Conservation (phyloP, 1,284 basidiomycete species). For the Malassezia yamatoensis region DNA sequence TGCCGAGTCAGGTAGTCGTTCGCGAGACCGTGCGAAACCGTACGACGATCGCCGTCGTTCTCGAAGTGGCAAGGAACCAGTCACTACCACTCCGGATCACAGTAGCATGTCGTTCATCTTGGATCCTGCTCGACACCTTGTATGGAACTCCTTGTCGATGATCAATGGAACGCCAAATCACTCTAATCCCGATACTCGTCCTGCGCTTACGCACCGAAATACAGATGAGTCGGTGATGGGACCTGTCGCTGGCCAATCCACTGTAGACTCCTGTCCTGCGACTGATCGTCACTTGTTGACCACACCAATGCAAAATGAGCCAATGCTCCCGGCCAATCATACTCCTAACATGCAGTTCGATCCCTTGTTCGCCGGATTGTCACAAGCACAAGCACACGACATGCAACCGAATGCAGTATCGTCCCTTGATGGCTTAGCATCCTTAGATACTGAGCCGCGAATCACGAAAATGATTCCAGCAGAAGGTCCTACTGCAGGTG, state of each 20-base stretch:
- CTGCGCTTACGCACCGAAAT: background rate
- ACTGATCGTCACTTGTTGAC: background rate
- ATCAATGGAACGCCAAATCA: background rate
- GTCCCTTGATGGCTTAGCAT: background rate
- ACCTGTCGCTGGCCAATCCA: background rate
- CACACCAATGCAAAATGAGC: background rate
- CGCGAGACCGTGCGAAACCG: slow-evolving; percentile 30
- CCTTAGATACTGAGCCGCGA: slow-evolving; percentile 13
- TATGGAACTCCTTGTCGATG: slow-evolving; percentile 1
- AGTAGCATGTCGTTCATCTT: slow-evolving; percentile 8
- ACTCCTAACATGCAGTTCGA: background rate
- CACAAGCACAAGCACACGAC: background rate
- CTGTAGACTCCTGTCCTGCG: background rate
- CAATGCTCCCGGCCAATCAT: background rate
- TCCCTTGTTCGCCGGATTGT: background rate
- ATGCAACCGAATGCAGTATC: background rate
- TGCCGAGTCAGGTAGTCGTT: slow-evolving; percentile 5
- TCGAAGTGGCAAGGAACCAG: background rate
- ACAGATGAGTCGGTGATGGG: background rate
- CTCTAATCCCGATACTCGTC: background rate
- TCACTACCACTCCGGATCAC: background rate
- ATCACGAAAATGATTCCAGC: slow-evolving; percentile 58
- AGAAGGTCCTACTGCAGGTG: slow-evolving; percentile 69
- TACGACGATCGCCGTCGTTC: slow-evolving; percentile 27
- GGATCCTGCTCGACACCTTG: background rate